Conservation (phyloP, 495 filamentous ascomycete genomes). For the Xylaria telfairii region DNA sequence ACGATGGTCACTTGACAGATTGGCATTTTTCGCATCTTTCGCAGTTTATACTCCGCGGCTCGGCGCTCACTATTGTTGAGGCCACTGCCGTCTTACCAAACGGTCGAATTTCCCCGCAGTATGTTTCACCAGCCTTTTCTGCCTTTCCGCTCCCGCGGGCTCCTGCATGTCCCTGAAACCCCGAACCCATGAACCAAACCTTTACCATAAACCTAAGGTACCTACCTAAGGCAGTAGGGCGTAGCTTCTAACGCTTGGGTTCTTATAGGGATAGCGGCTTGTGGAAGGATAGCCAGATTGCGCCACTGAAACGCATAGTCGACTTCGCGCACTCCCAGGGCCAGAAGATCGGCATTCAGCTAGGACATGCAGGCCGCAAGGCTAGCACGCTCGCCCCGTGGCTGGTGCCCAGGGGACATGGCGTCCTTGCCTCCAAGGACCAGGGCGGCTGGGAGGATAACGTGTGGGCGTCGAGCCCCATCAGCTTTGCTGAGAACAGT, state of each 20-base stretch:
- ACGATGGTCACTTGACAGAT: constrained; percentile 71
- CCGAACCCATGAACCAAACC: neutral
- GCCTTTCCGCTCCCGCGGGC: neutral
- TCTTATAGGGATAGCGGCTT: constrained; percentile 60
- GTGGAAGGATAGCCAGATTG: constrained; percentile 74
- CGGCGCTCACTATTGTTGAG: constrained; percentile 70
- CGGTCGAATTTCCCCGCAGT: constrained; percentile 69
- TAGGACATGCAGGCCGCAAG: constrained; percentile 78
- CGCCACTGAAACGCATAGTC: constrained; percentile 64
- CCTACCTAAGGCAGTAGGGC: too few species aligned
- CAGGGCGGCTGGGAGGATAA: constrained; percentile 73
- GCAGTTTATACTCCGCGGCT: constrained; percentile 67
- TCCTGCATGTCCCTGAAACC: neutral
- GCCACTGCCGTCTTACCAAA: constrained; percentile 70
- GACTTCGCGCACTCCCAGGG: constrained; percentile 68
- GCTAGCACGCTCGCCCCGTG: constrained; percentile 69
- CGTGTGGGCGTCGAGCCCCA: constrained; percentile 56
- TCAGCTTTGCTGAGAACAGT: constrained; percentile 51
- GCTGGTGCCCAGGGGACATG: constrained; percentile 43
- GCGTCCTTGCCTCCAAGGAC: constrained; percentile 53
- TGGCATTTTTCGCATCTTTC: constrained; percentile 73
- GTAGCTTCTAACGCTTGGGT: neutral
- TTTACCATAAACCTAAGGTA: neutral
- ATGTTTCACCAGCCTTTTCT: neutral
- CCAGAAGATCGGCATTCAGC: constrained; percentile 73